Evolutionary conservation across 164 flowering plant genomes (phyloP), one percentile per base, ranked within the genome.

Genomic region (Vitis rotundifolia): DNA sequence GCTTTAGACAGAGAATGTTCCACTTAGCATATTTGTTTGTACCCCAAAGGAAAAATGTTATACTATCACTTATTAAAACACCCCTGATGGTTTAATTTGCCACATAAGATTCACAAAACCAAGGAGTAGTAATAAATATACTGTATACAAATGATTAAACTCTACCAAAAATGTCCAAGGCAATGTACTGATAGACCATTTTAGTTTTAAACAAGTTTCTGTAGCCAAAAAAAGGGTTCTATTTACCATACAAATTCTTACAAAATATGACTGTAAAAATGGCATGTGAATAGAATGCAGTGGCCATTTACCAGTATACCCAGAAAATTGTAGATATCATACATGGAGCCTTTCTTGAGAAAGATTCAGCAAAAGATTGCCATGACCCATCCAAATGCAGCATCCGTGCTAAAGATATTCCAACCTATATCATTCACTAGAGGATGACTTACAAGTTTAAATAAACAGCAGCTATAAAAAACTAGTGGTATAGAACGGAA

Each of bases 261-360:
- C 28, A 10, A 22, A 22, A 22, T 22, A 22, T 22, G 26, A 22
- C 26, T 22, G 26, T 1, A 50, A 56, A 3, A 50, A 15, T 22
- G n/a, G 26, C 9, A 69, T 53, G 61, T 11, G 49, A 10, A 64
- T 8, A 62, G 63, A 28, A 29, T 14, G 16, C 9, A 60, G 72
- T 5, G 29, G 11, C 52, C 64, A 78, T 84, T 61, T 64, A 93
- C 97, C 93, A 93, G 80, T 89, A 93, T 7, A 93, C 89, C 98
- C 98, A 93, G 16, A 88, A 29, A 73, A 91, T 78, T n/a, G 97
- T 93, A 52, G 97, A 88, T 61, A 85, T 63, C 18, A 91, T 88
- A 73, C 87, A 82, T 15, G 93, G 82, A 68, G 86, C 84, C 74
- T 87, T 88, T 67, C 81, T 87, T n/a, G 91, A 82, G 70, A 91